phyloP scores from a whole-genome alignment of 2,329 filamentous ascomycete species.

The Hypoxylon sp. region DNA sequence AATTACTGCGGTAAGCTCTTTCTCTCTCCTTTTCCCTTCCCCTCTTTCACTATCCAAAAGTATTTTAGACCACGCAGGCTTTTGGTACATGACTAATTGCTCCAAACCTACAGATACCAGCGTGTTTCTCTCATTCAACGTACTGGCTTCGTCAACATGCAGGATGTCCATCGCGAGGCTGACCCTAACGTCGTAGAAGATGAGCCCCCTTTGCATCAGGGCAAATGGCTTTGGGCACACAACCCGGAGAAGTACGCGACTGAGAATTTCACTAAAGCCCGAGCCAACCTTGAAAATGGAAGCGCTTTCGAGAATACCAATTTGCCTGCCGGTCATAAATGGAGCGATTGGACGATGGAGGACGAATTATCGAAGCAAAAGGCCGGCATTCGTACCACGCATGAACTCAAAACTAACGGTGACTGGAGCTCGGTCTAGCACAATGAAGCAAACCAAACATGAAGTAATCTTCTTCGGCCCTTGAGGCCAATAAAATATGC shows the following conservation, averaged over 20 bases:
- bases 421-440: slow-evolving; percentile 38
- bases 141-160: slow-evolving; percentile 44
- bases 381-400: slow-evolving; percentile 20
- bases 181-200: slow-evolving; percentile 28
- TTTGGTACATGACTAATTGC: neutral
- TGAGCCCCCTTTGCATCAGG: slow-evolving; percentile 24
- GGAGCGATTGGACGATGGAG: slow-evolving; percentile 52
- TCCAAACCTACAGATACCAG: slow-evolving; percentile 36
- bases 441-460: neutral
- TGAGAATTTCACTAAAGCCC: slow-evolving; percentile 50
- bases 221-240: slow-evolving; percentile 48
- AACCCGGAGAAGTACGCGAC: slow-evolving; percentile 54
- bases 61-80: neutral
- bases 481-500: neutral
- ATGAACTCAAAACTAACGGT: slow-evolving; percentile 38
- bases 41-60: neutral
- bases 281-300: slow-evolving; percentile 46
- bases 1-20: slow-evolving; percentile 49
- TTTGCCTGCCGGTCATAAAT: slow-evolving; percentile 49
- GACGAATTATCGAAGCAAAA: slow-evolving; percentile 43
- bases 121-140: slow-evolving; percentile 46
- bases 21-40: slow-evolving; percentile 17
- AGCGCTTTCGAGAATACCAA: slow-evolving; percentile 54
- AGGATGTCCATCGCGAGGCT: slow-evolving; percentile 44
- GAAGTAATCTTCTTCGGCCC: neutral